Conservation (phyloP, 768 basidiomycete species). For the Lactarius akahatsu region DNA sequence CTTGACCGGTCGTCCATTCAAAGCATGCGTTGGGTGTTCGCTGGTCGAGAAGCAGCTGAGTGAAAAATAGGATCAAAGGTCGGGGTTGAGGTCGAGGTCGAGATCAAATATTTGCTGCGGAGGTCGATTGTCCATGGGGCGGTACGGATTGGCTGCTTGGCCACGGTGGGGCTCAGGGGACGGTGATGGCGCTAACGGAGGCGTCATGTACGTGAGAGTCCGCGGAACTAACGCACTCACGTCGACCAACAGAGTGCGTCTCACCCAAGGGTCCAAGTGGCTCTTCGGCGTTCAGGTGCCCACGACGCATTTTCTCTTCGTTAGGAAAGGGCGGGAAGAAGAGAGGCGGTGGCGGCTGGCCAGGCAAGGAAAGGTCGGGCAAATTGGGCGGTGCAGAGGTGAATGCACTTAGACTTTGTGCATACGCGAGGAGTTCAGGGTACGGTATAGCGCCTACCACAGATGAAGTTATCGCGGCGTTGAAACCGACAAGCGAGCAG, state of each 20-base stretch:
- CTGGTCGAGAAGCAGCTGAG: not conserved
- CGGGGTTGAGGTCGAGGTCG: conserved; percentile 83
- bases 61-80: conserved; percentile 45
- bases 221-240: conserved; percentile 42
- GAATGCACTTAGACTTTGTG: conserved; percentile 80
- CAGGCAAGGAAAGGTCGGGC: conserved; percentile 68
- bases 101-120: conserved; percentile 69
- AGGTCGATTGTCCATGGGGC: conserved; percentile 63
- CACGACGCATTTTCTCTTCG: conserved; percentile 87
- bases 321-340: conserved; percentile 92
- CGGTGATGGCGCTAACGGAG: conserved; percentile 54
- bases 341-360: conserved; percentile 72
- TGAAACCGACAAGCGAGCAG: not conserved
- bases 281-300: conserved; percentile 75
- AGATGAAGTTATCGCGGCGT: not conserved
- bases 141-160: conserved; percentile 64
- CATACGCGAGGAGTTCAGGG: conserved; percentile 79
- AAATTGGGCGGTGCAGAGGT: conserved; percentile 88
- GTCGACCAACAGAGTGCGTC: conserved; percentile 75
- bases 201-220: conserved; percentile 17
- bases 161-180: conserved; percentile 51
- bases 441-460: conserved; percentile 71
- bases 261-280: conserved; percentile 77
- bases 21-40: too few relatives aligned
- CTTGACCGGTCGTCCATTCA: too few relatives aligned